Evolutionary conservation across 2,329 filamentous ascomycete species (phyloP).

Genomic region (Chaetomium strumarium): DNA sequence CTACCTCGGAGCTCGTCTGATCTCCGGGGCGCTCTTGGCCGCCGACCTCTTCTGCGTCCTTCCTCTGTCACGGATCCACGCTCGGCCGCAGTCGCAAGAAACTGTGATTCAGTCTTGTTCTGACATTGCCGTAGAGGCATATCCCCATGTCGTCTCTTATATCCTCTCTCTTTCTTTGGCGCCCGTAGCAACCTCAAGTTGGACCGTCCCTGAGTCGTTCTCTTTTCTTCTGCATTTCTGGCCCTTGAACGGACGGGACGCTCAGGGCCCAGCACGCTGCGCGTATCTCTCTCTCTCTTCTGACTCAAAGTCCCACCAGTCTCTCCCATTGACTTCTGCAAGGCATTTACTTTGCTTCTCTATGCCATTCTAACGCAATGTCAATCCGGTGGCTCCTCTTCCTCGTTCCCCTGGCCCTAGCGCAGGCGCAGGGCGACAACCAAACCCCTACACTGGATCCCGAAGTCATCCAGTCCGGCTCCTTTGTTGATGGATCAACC

Average conservation of each 20-base stretch:
- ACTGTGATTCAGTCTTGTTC: neutral
- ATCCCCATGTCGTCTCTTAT: neutral
- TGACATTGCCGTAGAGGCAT: neutral
- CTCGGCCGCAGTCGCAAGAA: too few species aligned
- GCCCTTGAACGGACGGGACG: neutral
- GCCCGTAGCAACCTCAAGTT: neutral
- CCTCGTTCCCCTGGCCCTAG: conserved; percentile 26
- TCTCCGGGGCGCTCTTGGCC: neutral
- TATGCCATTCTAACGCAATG: conserved; percentile 24
- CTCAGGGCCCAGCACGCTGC: neutral
- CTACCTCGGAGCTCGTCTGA: neutral
- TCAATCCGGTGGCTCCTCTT: conserved; percentile 26
- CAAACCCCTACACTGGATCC: conserved; percentile 16
- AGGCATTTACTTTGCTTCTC: neutral
- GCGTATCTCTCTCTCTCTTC: neutral
- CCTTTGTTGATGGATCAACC: conserved; percentile 30
- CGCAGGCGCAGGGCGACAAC: conserved; percentile 23
- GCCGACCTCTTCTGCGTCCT: neutral
- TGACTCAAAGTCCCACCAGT: neutral
- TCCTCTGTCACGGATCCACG: too few species aligned
- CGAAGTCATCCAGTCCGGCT: conserved; percentile 30
- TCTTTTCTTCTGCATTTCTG: neutral
- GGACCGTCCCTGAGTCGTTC: neutral
- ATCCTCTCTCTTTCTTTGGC: neutral
- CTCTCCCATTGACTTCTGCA: neutral